Evolutionary conservation across 106 monocot species (phyloP), one percentile per base, ranked within the genome.

Genomic region (Vanilla planifolia): DNA sequence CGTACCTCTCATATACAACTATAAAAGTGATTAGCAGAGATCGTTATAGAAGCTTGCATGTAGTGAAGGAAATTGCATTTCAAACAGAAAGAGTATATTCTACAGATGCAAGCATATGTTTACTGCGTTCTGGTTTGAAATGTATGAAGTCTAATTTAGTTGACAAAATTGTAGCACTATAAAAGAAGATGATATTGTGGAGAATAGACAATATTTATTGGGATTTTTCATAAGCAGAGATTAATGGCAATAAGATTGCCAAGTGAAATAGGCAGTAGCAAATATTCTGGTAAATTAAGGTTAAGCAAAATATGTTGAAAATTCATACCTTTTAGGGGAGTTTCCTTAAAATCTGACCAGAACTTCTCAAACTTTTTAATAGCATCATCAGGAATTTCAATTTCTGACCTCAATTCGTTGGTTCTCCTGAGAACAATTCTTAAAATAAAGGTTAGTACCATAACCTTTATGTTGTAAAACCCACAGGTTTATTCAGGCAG

Each of bases 371-470:
- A 92, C 60, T 73, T 80, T 35, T 78, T 77, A 30, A 85, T 73
- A 43, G 85, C 43, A 52, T 88, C 98, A 75, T 77, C 66, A 48
- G 98, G 82, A 7, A 92, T 80, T 69, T 88, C 82, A 48, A 88
- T 79, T 59, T 88, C 98, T 58, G 79, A 80, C 40, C 88, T 98
- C 37, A 98, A 55, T 67, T 98, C 85, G 75, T 92, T 98, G 48
- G 79, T 88, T 78, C 82, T 92, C 82, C 98, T 98, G 59, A 33
- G 26, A 57, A 35, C 5, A 34, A 1, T 29, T 7, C 26, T 0
- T 13, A 56, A 56, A 13, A 56, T 52, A 29, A 52, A 14, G 25
- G n/a, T n/a, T n/a, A n/a, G n/a, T n/a, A n/a, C n/a, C n/a, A n/a
- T n/a, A n/a, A n/a, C n/a, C n/a, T n/a, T n/a, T n/a, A n/a, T n/a